These are phyloP conservation scores for Arctostaphylos glauca DNA, from an alignment of 148 eudicot species.

Conservation along the genomic window DNA sequence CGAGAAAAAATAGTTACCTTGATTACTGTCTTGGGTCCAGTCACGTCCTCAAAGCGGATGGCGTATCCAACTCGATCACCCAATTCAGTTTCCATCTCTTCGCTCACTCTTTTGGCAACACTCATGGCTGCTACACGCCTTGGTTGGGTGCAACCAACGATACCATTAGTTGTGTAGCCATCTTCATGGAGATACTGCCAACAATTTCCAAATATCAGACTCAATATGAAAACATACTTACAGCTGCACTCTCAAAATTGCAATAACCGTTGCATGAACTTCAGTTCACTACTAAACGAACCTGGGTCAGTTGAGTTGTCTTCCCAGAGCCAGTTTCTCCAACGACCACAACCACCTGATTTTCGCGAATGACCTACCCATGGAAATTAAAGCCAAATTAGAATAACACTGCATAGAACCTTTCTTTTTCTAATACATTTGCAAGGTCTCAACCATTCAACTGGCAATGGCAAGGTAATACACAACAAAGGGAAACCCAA, in stretches of 20 bases:
- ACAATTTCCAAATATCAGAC: conserved; percentile 20
- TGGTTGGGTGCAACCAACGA: conserved; percentile 96
- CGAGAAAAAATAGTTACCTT: conserved; percentile 47
- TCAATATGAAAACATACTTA: conserved; percentile 1
- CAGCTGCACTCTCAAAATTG: background rate
- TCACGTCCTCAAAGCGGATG: conserved; percentile 94
- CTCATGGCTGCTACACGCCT: conserved; percentile 99
- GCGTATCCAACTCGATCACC: conserved; percentile 94
- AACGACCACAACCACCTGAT: conserved; percentile 89
- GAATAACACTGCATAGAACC: background rate
- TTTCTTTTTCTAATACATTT: too few species aligned
- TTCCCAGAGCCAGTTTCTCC: conserved; percentile 99
- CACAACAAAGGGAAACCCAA: background rate
- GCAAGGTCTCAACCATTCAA: background rate
- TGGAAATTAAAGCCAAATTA: conserved; percentile 1
- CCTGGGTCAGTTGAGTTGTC: conserved; percentile 97
- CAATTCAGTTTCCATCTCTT: conserved; percentile 94
- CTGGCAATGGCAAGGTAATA: background rate
- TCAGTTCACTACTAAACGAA: conserved; percentile 20
- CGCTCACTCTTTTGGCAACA: conserved; percentile 97
- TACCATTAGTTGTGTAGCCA: conserved; percentile 77
- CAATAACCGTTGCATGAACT: background rate
- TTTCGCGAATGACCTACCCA: conserved; percentile 82
- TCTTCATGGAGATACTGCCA: conserved; percentile 85
- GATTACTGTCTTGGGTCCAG: conserved; percentile 82